Evolutionary conservation across 345 rosid species (phyloP).

Genomic region (Linum tenue): DNA sequence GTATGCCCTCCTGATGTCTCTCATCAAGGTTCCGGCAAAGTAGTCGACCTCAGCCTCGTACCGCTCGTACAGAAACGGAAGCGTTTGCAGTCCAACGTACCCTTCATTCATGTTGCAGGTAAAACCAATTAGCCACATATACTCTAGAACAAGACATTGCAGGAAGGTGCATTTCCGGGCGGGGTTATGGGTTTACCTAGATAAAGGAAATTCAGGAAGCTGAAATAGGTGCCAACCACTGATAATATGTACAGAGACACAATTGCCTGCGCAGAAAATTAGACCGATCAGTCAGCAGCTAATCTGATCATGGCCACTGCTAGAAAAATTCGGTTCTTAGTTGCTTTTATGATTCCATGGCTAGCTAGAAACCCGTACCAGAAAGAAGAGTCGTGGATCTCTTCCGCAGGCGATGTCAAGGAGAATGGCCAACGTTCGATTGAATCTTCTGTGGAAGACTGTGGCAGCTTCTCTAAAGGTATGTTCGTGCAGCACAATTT

Average conservation of each 20-base stretch:
- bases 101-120: conserved; percentile 19
- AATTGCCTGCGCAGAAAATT: conserved; percentile 28
- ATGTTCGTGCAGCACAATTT: conserved; percentile 26
- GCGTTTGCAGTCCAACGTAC: conserved; percentile 38
- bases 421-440: conserved; percentile 31
- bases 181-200: conserved; percentile 37
- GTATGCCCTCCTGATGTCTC: conserved; percentile 35
- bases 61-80: conserved; percentile 60
- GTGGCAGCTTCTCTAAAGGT: conserved; percentile 37
- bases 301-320: neutral
- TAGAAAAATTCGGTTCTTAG: neutral
- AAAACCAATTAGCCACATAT: neutral
- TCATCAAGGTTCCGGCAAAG: conserved; percentile 23
- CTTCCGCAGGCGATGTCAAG: conserved; percentile 56
- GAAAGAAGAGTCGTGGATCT: conserved; percentile 45
- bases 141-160: neutral
- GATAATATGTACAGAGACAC: conserved; percentile 49
- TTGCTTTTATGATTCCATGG: neutral
- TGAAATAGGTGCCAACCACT: conserved; percentile 57
- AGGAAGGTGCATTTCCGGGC: neutral
- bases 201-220: conserved; percentile 68
- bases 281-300: neutral
- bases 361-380: conserved; percentile 26
- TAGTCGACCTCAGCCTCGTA: conserved; percentile 58
- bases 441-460: conserved; percentile 36